phyloP scores from a whole-genome alignment of 257 asterid genomes.

The Eucommia ulmoides region DNA sequence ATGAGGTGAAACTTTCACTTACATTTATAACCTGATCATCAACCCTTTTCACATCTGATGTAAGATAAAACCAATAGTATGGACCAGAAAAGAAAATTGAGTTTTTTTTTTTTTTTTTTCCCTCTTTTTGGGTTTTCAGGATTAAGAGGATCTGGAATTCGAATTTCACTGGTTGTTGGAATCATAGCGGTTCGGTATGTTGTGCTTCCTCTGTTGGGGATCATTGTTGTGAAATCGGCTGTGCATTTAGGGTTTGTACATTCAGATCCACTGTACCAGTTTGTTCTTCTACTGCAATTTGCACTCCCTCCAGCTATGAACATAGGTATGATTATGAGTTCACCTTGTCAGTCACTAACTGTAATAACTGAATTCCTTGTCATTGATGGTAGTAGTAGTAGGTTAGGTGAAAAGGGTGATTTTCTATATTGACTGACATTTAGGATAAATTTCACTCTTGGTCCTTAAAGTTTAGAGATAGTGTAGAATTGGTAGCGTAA shows the following conservation, averaged over 20 bases:
- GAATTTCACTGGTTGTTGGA: constrained; percentile 41
- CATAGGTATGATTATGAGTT: constrained; percentile 40
- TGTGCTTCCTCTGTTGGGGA: constrained; percentile 55
- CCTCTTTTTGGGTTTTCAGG: constrained; percentile 29
- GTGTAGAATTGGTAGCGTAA: no score
- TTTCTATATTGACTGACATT: no score
- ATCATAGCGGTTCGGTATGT: constrained; percentile 51
- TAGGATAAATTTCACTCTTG: no score
- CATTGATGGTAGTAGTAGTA: no score
- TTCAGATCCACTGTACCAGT: constrained; percentile 48
- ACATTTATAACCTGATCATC: not conserved
- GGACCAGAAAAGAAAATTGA: not conserved
- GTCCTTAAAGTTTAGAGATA: no score
- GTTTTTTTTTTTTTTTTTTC: not conserved
- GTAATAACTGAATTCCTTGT: no score
- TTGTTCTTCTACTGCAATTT: constrained; percentile 73
- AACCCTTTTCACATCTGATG: not conserved
- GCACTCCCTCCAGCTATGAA: constrained; percentile 91
- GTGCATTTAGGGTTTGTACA: constrained; percentile 40
- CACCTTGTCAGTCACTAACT: no score
- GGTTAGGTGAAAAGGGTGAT: no score
- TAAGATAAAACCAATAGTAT: no score
- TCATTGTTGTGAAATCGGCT: constrained; percentile 54
- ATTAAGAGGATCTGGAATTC: constrained; percentile 43
- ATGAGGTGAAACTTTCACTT: not conserved